Base-by-base conservation (phyloP, 345 rosid species). In the Punica granatum region DNA sequence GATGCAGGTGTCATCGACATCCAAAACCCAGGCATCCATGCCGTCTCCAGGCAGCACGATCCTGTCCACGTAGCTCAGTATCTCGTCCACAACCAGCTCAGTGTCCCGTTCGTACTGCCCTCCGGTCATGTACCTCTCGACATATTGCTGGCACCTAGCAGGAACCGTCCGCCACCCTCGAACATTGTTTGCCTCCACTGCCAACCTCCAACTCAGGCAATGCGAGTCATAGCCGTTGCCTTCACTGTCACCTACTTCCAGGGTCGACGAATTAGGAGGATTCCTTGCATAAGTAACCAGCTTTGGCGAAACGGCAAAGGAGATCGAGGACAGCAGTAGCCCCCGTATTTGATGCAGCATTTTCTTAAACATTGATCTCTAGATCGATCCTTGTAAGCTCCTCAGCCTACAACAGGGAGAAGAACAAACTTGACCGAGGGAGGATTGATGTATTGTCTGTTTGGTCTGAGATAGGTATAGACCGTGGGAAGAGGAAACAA, bases 1-100 rank as follows among this genome's bases (percentile, higher is more conserved):
- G 68, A 94, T 51, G 87, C 96, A 89, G 21, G 99, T 94, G 69
- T 94, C 99, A 61, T 94, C 97, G 39, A 94, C 81, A 39, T 94
- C 99, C 9, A 94, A 77, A 73, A 94, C 74, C 96, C 97, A 94
- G 42, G 96, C 96, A 54, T 94, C 96, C 86, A 78, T 34, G 64
- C 89, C 88, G 67, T 89, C 95, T 5, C 30, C 71, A 8, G 79
- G 76, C 26, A 81, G 25, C 10, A 23, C 65, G 16, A 89, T 74
- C 35, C 70, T 79, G 18, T 62, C 49, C 15, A 73, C 84, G 61
- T 91, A 89, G 37, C 75, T 67, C 44, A 64, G 15, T 7, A 89
- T 79, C 64, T 90, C 87, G 1, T 84, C 86, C 15, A 77, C 81
- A 39, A 79, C 72, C 49, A 87, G 68, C 34, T 79, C 64, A 1